Evolutionary conservation across 2,329 filamentous ascomycete species (phyloP).

Genomic region (Ceratocystis huliohia): DNA sequence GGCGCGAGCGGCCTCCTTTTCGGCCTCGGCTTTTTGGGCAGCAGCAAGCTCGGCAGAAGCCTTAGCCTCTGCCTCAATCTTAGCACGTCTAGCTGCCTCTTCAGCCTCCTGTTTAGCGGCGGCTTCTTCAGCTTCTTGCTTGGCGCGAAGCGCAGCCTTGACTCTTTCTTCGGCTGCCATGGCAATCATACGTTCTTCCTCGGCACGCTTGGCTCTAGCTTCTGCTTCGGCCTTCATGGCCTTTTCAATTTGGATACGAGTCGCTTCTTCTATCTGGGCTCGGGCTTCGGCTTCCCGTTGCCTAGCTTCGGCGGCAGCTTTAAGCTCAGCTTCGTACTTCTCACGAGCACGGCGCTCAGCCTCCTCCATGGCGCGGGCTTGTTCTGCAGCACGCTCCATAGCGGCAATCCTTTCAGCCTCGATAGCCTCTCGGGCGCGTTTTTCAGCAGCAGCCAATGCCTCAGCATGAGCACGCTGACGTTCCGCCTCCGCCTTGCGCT

Average conservation of each 20-base stretch:
- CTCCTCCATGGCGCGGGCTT: slow-evolving; percentile 27
- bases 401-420: slow-evolving; percentile 34
- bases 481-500: slow-evolving; percentile 35
- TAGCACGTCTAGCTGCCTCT: slow-evolving; percentile 23
- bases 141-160: slow-evolving; percentile 29
- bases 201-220: slow-evolving; percentile 24
- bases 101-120: slow-evolving; percentile 23
- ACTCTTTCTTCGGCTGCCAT: slow-evolving; percentile 17
- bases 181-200: slow-evolving; percentile 21
- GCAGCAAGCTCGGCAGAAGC: slow-evolving; percentile 32
- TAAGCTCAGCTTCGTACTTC: slow-evolving; percentile 24
- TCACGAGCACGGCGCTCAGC: slow-evolving; percentile 32
- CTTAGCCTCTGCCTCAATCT: slow-evolving; percentile 23
- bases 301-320: slow-evolving; percentile 24
- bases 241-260: slow-evolving; percentile 21
- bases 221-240: slow-evolving; percentile 25
- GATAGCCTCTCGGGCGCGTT: slow-evolving; percentile 29
- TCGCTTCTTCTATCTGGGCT: slow-evolving; percentile 24
- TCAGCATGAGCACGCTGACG: slow-evolving; percentile 32
- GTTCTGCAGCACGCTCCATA: slow-evolving; percentile 30
- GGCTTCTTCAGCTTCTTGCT: slow-evolving; percentile 30
- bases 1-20: slow-evolving; percentile 30
- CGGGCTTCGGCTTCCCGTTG: slow-evolving; percentile 25
- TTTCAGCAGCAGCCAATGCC: slow-evolving; percentile 34
- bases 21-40: slow-evolving; percentile 29